Base-by-base conservation (phyloP, 805 yeast genomes). In the Priceomyces melissophilus region DNA sequence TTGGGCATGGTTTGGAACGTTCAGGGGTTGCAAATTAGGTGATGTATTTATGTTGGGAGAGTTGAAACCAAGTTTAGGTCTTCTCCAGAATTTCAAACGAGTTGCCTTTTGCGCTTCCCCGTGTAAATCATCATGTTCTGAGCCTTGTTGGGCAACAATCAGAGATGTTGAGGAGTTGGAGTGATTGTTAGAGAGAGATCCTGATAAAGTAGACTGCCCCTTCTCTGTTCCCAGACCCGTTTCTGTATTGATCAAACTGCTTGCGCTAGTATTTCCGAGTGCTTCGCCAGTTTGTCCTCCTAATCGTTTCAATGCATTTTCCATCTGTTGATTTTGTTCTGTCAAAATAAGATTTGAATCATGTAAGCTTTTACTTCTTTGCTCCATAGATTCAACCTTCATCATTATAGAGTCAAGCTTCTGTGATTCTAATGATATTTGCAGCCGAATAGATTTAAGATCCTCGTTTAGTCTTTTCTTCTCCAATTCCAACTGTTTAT, bases 361-460 rank as follows among this genome's bases (percentile, higher is more conserved):
- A 32, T 45, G 17, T 14, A 87, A 60, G 12, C 62, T 58, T 27
- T 63, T 67, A 59, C 75, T 82, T 35, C 74, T 73, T 0, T 50
- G 44, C 25, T 63, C 70, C 46, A 88, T 63, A 13, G 64, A 72
- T 36, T 69, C 73, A 10, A 84, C 69, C 30, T 84, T 88, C 32
- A 63, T 66, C 14, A 65, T 42, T 28, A 82, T 48, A 4, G 58
- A 57, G 2, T 72, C 67, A 46, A 75, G 78, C 1, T 68, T 61
- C 1, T 67, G 55, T 29, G 69, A 67, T 45, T 74, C 69, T 31
- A 58, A 59, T 11, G 60, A 54, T 10, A 81, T 49, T 44, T 70
- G 74, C 29, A 58, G 49, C 38, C 68, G 73, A 42, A 76, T 40
- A n/a, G 61, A 53, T 38, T 72, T 63, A 39, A 76, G 47, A 16